Conservation (phyloP, 2,329 filamentous ascomycete species). For the Cytospora piceicola region DNA sequence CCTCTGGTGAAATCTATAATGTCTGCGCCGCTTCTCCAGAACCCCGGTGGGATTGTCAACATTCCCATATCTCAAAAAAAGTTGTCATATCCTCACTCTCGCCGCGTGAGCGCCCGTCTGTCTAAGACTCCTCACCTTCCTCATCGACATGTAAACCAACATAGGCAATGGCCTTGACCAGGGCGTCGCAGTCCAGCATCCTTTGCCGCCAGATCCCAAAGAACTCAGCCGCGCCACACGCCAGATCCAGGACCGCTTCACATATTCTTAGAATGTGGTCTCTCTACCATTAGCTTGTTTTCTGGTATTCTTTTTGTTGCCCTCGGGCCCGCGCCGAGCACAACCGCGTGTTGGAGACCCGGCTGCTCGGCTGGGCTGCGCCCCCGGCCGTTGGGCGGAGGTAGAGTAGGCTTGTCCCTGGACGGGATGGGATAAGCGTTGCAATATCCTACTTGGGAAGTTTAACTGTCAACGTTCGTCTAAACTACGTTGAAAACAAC, state of each 20-base stretch:
- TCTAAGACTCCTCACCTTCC: not conserved
- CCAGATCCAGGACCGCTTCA: slow-evolving; percentile 14
- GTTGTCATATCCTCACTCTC: not conserved
- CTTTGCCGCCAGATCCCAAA: slow-evolving; percentile 1
- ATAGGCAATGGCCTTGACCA: not conserved
- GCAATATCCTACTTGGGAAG: not conserved
- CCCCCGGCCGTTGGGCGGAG: not conserved
- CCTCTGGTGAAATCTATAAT: not conserved
- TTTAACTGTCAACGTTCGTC: not conserved
- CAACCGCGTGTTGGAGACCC: not conserved
- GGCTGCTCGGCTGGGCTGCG: not conserved
- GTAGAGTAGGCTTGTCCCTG: not conserved
- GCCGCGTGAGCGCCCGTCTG: not conserved
- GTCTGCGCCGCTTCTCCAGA: slow-evolving; percentile 1
- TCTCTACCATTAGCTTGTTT: too few species aligned
- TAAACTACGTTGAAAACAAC: not conserved
- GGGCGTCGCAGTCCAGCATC: not conserved
- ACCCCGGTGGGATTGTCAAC: not conserved
- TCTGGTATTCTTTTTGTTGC: not conserved
- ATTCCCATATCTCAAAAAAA: not conserved
- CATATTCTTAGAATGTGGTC: slow-evolving; percentile 9
- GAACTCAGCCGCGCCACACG: slow-evolving; percentile 8
- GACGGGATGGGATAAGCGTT: not conserved
- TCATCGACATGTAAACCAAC: not conserved
- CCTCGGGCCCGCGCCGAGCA: not conserved